Percentiles rank a stretch among this genome's conserved stretches.
Evolutionary conservation across 805 yeast genomes (phyloP).

Genomic region (Huiozyma naganishii): DNA sequence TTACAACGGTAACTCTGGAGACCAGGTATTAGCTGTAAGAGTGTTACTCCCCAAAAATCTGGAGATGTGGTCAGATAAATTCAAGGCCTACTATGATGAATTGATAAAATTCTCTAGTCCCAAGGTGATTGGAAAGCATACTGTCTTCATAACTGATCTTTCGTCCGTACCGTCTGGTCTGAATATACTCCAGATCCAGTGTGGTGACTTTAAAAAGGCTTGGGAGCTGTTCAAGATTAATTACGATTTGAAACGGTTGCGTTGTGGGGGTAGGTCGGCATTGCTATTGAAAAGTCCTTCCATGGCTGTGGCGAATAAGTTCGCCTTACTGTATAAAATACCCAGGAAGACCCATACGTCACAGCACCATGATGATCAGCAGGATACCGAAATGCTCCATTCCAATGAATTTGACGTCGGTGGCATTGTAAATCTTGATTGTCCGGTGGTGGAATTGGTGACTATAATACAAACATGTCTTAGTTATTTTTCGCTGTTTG

Average conservation of each 20-base stretch:
- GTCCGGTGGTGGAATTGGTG: slow-evolving; percentile 67
- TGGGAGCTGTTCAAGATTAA: slow-evolving; percentile 59
- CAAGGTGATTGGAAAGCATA: slow-evolving; percentile 49
- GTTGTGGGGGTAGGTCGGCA: slow-evolving; percentile 81
- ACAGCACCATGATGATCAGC: neutral
- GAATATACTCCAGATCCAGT: slow-evolving; percentile 58
- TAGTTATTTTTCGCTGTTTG: slow-evolving; percentile 65
- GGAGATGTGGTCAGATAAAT: slow-evolving; percentile 28
- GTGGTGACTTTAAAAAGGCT: slow-evolving; percentile 42
- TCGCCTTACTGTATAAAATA: slow-evolving; percentile 60
- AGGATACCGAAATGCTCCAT: neutral
- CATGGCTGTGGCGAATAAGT: slow-evolving; percentile 72
- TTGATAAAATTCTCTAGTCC: slow-evolving; percentile 55
- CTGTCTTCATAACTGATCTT: slow-evolving; percentile 71
- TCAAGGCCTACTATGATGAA: slow-evolving; percentile 55
- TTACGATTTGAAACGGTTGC: slow-evolving; percentile 61
- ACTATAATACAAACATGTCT: slow-evolving; percentile 64
- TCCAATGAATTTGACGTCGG: neutral
- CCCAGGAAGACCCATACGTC: slow-evolving; percentile 18
- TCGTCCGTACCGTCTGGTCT: slow-evolving; percentile 67
- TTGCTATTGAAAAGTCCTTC: slow-evolving; percentile 60
- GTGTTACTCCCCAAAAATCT: slow-evolving; percentile 37
- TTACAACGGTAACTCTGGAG: slow-evolving; percentile 74
- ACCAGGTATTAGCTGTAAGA: slow-evolving; percentile 49
- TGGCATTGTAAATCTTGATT: slow-evolving; percentile 13